These are phyloP conservation scores for Coemansia sp. DNA, from an alignment of 371 early-diverging fungal species.

Conservation along the genomic window DNA sequence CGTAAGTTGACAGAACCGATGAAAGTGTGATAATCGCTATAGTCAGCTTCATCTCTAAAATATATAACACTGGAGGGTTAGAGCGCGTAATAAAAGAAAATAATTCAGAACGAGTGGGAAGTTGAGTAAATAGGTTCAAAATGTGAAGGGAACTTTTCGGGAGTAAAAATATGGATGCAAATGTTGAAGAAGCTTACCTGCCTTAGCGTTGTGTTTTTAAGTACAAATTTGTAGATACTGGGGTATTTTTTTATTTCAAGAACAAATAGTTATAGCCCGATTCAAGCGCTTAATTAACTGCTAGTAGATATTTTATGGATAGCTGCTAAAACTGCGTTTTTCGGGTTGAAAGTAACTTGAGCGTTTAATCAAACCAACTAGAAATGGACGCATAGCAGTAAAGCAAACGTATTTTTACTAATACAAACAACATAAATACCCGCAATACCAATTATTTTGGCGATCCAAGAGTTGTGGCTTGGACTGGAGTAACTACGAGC, in stretches of 20 bases:
- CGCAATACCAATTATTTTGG: background rate
- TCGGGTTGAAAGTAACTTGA: background rate
- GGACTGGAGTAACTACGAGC: background rate
- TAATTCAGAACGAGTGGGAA: background rate
- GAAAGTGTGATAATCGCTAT: slow-evolving; percentile 35
- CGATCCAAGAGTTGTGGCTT: background rate
- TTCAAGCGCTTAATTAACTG: background rate
- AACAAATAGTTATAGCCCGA: background rate
- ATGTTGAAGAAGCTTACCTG: no score
- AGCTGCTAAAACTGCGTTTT: slow-evolving; percentile 6
- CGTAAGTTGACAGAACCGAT: slow-evolving; percentile 13
- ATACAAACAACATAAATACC: background rate
- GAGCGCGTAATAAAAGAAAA: background rate
- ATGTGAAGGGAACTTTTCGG: background rate
- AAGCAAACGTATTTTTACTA: background rate
- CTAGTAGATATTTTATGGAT: background rate
- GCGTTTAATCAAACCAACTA: background rate
- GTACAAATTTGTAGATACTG: background rate
- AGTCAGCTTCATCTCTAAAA: slow-evolving; percentile 23
- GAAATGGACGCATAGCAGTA: background rate
- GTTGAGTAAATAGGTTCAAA: background rate
- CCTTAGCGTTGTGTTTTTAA: no score
- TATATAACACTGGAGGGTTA: background rate
- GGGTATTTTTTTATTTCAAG: background rate
- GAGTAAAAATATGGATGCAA: no score